Percentiles rank a stretch among this genome's conserved stretches.
Conservation (phyloP, 805 yeast genomes). For the Candida hungchunana region DNA sequence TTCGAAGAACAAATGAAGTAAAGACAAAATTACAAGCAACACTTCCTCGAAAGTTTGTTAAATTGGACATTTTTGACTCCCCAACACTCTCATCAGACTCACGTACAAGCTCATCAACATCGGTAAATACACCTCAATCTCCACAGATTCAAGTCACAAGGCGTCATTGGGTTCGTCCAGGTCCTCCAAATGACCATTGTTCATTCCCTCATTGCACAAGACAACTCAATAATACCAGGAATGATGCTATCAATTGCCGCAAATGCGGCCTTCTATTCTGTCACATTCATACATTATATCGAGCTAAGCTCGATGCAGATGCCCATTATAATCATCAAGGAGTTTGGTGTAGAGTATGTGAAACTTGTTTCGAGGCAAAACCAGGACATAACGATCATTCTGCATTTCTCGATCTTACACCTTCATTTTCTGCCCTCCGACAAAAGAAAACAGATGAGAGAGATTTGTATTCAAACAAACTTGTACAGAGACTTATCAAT, state of each 20-base stretch:
- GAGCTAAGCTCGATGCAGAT: slow-evolving; percentile 44
- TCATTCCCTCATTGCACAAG: slow-evolving; percentile 37
- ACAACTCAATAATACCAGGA: slow-evolving; percentile 42
- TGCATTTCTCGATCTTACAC: slow-evolving; percentile 40
- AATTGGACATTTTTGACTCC: slow-evolving; percentile 48
- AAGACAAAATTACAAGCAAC: slow-evolving; percentile 35
- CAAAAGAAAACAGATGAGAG: slow-evolving; percentile 40
- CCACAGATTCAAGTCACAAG: slow-evolving; percentile 37
- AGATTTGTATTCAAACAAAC: slow-evolving; percentile 48
- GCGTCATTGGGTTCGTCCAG: slow-evolving; percentile 66
- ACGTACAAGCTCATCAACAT: slow-evolving; percentile 10
- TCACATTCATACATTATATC: slow-evolving; percentile 52
- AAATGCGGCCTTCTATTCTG: slow-evolving; percentile 75
- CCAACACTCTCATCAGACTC: slow-evolving; percentile 16
- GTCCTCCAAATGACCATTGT: too few species aligned
- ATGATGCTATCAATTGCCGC: slow-evolving; percentile 65
- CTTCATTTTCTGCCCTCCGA: slow-evolving; percentile 39
- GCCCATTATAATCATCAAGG: slow-evolving; percentile 52
- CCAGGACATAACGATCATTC: slow-evolving; percentile 53
- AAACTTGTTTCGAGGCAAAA: slow-evolving; percentile 49
- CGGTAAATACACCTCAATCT: slow-evolving; percentile 3
- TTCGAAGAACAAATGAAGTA: slow-evolving; percentile 35
- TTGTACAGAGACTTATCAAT: slow-evolving; percentile 57
- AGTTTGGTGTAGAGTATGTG: slow-evolving; percentile 69
- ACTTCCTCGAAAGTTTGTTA: slow-evolving; percentile 35